Conservation (phyloP, 129 eudicot genomes). For the Dittrichia graveolens region DNA sequence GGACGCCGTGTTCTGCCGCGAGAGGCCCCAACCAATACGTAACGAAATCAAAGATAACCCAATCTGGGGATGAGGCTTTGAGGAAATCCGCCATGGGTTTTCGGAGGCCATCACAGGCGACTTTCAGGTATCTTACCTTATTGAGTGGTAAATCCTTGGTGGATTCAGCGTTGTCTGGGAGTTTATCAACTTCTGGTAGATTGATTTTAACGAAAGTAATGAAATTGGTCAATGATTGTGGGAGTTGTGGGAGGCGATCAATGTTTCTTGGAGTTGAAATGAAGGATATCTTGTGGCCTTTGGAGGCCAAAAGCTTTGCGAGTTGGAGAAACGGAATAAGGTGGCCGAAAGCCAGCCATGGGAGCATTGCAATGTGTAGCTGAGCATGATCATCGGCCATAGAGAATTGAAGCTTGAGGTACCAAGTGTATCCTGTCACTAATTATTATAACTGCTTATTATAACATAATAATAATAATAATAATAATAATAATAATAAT, state of each 20-base stretch:
- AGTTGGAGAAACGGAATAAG: conserved; percentile 18
- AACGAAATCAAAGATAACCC: conserved; percentile 31
- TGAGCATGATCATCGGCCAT: not conserved
- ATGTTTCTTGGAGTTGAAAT: conserved; percentile 30
- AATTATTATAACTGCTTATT: too few species aligned
- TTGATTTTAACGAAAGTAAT: conserved; percentile 8
- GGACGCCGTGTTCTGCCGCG: conserved; percentile 20
- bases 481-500: too few species aligned
- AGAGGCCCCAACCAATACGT: conserved; percentile 26
- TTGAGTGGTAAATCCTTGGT: conserved; percentile 26
- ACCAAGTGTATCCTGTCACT: too few species aligned
- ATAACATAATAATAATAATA: too few species aligned
- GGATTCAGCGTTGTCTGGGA: conserved; percentile 27
- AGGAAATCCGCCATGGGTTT: conserved; percentile 18
- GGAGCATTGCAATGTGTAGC: conserved; percentile 32
- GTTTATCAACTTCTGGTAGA: conserved; percentile 17
- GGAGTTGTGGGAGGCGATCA: conserved; percentile 34
- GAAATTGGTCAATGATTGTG: conserved; percentile 21
- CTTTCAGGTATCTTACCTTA: conserved; percentile 34
- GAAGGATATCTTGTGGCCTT: conserved; percentile 27
- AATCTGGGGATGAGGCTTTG: conserved; percentile 29
- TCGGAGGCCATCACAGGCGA: conserved; percentile 36
- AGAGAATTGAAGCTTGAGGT: too few species aligned
- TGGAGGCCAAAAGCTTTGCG: conserved; percentile 31
- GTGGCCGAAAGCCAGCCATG: conserved; percentile 32